These are phyloP conservation scores for Coemansia sp. DNA, from an alignment of 192 early-diverging fungal genomes.

Conservation along the genomic window DNA sequence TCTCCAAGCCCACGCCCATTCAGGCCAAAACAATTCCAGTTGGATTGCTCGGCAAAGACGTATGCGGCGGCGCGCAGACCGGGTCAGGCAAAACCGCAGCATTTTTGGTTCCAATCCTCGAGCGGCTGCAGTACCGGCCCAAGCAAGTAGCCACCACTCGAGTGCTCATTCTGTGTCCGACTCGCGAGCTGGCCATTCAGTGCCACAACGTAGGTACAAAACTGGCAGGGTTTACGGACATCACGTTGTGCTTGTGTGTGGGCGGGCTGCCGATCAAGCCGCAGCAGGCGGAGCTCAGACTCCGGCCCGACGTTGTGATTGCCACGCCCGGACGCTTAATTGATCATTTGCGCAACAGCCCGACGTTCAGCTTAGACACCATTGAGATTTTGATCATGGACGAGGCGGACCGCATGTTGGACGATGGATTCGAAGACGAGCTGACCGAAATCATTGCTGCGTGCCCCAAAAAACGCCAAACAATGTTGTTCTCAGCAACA, in stretches of 20 bases:
- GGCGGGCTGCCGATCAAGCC: conserved; percentile 83
- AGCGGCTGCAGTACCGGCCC: conserved; percentile 89
- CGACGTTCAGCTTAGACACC: conserved; percentile 77
- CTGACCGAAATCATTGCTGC: conserved; percentile 90
- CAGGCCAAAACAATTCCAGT: conserved; percentile 91
- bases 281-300: conserved; percentile 85
- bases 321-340: conserved; percentile 98
- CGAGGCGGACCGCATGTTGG: conserved; percentile 98
- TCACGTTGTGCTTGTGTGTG: conserved; percentile 82
- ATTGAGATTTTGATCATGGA: conserved; percentile 98
- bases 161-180: conserved; percentile 91
- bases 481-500: conserved; percentile 99
- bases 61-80: conserved; percentile 96
- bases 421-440: conserved; percentile 96
- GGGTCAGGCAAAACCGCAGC: conserved; percentile 99
- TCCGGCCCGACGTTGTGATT: conserved; percentile 90
- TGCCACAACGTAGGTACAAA: conserved; percentile 89
- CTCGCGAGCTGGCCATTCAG: conserved; percentile 97
- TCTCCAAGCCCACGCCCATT: conserved; percentile 90
- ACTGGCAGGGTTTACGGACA: conserved; percentile 85
- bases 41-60: conserved; percentile 92
- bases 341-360: conserved; percentile 94
- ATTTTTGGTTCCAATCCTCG: conserved; percentile 93
- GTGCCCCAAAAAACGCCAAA: conserved; percentile 86
- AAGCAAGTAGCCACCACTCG: conserved; percentile 74